Evolutionary conservation across 371 early-diverging fungal genomes (phyloP).

Genomic region (Mitosporidium daphniae): DNA sequence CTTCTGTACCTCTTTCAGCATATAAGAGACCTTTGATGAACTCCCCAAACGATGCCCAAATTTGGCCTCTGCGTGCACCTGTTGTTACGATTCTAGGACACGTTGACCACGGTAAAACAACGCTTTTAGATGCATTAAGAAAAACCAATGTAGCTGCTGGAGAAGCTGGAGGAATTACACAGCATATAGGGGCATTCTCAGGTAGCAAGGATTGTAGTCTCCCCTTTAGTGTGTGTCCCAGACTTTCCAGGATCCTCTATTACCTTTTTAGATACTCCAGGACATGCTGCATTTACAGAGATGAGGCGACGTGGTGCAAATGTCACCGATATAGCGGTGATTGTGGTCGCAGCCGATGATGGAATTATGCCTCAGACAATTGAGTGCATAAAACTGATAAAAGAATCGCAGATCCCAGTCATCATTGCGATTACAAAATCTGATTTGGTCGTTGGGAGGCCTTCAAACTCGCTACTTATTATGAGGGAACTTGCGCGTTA

Average conservation of each 20-base stretch:
- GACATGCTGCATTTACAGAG: slow-evolving; percentile 67
- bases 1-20: too few relatives aligned
- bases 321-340: slow-evolving; percentile 57
- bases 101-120: slow-evolving; percentile 85
- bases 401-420: slow-evolving; percentile 45
- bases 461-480: slow-evolving; percentile 43
- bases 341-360: slow-evolving; percentile 81
- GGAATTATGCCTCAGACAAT: slow-evolving; percentile 82
- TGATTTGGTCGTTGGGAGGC: too few relatives aligned
- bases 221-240: too few relatives aligned
- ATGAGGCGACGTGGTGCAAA: slow-evolving; percentile 67
- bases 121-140: slow-evolving; percentile 58
- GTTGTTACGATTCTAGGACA: slow-evolving; percentile 91
- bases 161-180: slow-evolving; percentile 87
- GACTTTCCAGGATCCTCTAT: slow-evolving; percentile 24
- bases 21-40: too few relatives aligned
- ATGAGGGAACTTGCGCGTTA: slow-evolving; percentile 32
- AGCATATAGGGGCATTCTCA: slow-evolving; percentile 85
- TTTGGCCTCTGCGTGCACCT: too few relatives aligned
- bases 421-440: slow-evolving; percentile 82
- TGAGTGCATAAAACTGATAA: slow-evolving; percentile 63
- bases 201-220: slow-evolving; percentile 8
- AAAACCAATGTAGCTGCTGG: slow-evolving; percentile 51
- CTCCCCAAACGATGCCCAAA: too few relatives aligned
- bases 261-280: slow-evolving; percentile 78